Evolutionary conservation across 306 rosid species (phyloP).

Genomic region (Acacia confusa): DNA sequence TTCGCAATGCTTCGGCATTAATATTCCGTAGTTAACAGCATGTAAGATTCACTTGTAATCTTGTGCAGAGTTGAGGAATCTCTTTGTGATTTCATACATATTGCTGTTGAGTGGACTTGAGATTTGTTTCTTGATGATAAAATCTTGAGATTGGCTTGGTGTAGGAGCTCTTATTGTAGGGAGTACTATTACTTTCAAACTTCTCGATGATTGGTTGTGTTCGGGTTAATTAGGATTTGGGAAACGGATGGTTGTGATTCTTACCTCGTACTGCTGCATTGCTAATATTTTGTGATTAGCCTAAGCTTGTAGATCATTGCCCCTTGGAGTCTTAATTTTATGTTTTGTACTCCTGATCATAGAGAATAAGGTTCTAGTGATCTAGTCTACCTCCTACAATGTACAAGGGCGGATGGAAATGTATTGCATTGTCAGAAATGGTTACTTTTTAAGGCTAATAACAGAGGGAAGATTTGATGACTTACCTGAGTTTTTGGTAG

Average conservation of each 20-base stretch:
- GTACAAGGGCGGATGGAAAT: neutral
- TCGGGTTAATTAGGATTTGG: neutral
- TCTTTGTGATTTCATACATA: neutral
- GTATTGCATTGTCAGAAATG: neutral
- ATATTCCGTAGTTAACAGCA: neutral
- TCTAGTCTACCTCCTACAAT: neutral
- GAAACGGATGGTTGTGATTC: neutral
- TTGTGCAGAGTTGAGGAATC: neutral
- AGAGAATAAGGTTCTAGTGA: neutral
- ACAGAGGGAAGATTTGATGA: neutral
- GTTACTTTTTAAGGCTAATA: neutral
- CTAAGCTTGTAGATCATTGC: neutral
- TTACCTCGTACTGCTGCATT: neutral
- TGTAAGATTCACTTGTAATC: neutral
- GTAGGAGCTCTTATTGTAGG: neutral
- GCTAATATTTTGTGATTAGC: neutral
- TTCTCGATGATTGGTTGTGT: neutral
- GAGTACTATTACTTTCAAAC: neutral
- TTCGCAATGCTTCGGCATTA: neutral
- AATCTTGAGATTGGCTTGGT: neutral
- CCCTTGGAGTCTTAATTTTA: neutral
- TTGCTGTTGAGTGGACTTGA: neutral
- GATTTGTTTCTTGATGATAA: neutral
- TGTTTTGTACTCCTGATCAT: neutral
- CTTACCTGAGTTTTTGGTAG: neutral